A percentile compares a stretch with the other conserved stretches of the same genome.
phyloP scores from a whole-genome alignment of 1,139 yeast species.

The Taphrina betulina region DNA sequence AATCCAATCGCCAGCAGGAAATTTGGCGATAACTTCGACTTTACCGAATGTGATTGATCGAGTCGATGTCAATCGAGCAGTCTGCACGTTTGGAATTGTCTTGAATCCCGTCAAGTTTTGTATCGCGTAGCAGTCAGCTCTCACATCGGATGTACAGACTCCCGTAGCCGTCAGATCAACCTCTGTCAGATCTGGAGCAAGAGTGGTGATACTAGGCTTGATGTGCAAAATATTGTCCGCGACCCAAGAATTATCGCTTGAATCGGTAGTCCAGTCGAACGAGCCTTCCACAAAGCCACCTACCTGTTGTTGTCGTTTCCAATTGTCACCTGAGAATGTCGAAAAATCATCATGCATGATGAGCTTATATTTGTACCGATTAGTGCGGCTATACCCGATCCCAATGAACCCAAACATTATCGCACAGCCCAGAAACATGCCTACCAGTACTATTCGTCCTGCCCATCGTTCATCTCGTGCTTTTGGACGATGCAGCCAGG shows the following conservation, averaged over 20 bases:
- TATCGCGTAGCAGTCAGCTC: constrained; percentile 31
- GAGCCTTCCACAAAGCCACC: constrained; percentile 37
- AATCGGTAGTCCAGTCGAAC: constrained; percentile 35
- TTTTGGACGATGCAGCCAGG: background rate
- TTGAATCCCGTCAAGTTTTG: constrained; percentile 29
- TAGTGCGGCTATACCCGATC: constrained; percentile 33
- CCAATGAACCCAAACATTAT: constrained; percentile 18
- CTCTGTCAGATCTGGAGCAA: constrained; percentile 31
- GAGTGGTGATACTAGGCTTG: constrained; percentile 34
- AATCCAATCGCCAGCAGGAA: constrained; percentile 38
- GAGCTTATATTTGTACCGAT: constrained; percentile 16
- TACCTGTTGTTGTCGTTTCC: constrained; percentile 34
- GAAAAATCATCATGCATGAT: constrained; percentile 12
- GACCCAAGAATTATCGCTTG: constrained; percentile 33
- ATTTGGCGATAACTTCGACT: constrained; percentile 36
- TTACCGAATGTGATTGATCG: constrained; percentile 35
- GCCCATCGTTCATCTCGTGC: constrained; percentile 16
- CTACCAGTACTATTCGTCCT: constrained; percentile 11
- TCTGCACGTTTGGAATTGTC: constrained; percentile 36
- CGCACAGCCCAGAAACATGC: constrained; percentile 1
- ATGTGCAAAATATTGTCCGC: constrained; percentile 35
- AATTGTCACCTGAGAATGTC: constrained; percentile 17
- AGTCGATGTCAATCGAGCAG: constrained; percentile 36
- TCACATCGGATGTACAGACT: constrained; percentile 31
- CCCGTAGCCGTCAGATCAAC: constrained; percentile 30